A percentile compares a stretch with the other conserved stretches of the same genome.
These are phyloP conservation scores for Trichoderma sp. DNA, from an alignment of 2,329 filamentous ascomycete genomes.

Conservation along the genomic window DNA sequence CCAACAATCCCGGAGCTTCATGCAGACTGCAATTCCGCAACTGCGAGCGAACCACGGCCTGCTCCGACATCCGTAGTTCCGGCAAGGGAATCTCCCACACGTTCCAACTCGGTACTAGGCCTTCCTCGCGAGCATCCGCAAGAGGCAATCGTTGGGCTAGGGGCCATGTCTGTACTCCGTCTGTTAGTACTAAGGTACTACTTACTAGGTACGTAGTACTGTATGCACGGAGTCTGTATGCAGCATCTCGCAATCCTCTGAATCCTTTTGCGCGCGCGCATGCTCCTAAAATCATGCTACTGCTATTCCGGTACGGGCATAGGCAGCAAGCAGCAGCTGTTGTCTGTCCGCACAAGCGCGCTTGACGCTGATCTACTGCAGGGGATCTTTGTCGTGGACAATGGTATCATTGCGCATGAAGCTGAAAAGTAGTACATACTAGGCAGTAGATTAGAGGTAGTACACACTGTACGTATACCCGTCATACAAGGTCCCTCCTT, in stretches of 20 bases:
- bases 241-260: not conserved
- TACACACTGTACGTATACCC: not conserved
- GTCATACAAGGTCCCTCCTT: not conserved
- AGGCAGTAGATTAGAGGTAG: too few species aligned
- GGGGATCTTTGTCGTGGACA: constrained; percentile 14
- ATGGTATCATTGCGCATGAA: constrained; percentile 6
- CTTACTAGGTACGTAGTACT: too few species aligned
- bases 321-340: not conserved
- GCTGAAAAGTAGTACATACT: too few species aligned
- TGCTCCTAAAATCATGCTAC: not conserved
- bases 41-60: not conserved
- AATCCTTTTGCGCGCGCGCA: not conserved
- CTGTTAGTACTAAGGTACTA: too few species aligned
- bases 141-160: not conserved
- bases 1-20: not conserved
- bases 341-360: not conserved
- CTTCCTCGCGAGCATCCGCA: not conserved
- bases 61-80: not conserved
- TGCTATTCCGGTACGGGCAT: not conserved
- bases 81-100: not conserved
- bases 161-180: too few species aligned
- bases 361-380: constrained; percentile 18
- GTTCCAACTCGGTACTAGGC: not conserved
- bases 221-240: too few species aligned
- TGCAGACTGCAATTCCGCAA: not conserved